A percentile compares a stretch with the other conserved stretches of the same genome.
Evolutionary conservation across 1,284 basidiomycete genomes (phyloP).

Genomic region (Paramarasmius palmivorus): DNA sequence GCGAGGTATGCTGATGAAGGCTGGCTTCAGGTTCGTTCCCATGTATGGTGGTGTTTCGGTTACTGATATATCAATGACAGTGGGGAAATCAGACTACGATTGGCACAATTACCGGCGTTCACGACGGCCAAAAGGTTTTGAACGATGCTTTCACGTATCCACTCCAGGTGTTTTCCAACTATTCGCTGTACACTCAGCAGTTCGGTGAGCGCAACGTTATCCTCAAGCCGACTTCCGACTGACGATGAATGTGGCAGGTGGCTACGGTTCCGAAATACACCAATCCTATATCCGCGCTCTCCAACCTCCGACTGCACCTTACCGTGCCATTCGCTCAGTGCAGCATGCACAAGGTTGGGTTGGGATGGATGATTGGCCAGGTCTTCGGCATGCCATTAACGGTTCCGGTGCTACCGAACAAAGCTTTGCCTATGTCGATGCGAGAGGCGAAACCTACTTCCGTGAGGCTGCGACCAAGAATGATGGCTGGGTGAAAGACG

Average conservation of each 20-base stretch:
- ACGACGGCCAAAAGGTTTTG: conserved; percentile 30
- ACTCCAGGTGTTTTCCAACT: conserved; percentile 36
- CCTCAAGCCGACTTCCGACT: background rate
- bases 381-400: conserved; percentile 37
- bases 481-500: conserved; percentile 36
- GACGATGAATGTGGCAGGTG: conserved; percentile 20
- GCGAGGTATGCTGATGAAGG: conserved; percentile 46
- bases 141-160: conserved; percentile 40
- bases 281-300: conserved; percentile 35
- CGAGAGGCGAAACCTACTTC: conserved; percentile 33
- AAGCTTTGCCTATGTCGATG: conserved; percentile 34
- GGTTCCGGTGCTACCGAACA: conserved; percentile 36
- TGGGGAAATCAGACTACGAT: conserved; percentile 34
- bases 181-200: conserved; percentile 29
- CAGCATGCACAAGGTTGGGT: conserved; percentile 35
- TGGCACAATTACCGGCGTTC: conserved; percentile 33
- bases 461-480: conserved; percentile 35
- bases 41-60: background rate
- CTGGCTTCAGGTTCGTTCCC: conserved; percentile 39
- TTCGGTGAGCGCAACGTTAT: conserved; percentile 35
- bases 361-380: conserved; percentile 39
- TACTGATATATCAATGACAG: conserved; percentile 20
- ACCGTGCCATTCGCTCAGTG: conserved; percentile 29
- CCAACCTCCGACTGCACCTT: conserved; percentile 28
- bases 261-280: conserved; percentile 34